These are phyloP conservation scores for Gymnopus androsaceus DNA, from an alignment of 1,284 basidiomycete species.

Conservation along the genomic window DNA sequence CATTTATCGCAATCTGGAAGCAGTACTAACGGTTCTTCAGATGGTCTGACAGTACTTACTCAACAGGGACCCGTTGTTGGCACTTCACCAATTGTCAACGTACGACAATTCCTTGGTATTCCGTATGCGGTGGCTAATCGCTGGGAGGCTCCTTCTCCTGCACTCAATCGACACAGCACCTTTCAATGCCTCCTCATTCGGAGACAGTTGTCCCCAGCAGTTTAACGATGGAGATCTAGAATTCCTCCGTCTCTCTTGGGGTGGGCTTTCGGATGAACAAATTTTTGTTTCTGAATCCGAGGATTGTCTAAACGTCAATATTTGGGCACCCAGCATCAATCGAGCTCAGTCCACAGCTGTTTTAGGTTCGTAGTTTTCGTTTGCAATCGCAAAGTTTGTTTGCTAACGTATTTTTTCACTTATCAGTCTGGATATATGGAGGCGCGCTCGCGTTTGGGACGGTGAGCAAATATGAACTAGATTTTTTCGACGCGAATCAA, in stretches of 20 bases:
- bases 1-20: too few relatives aligned
- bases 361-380: too few relatives aligned
- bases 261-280: background rate
- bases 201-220: slow-evolving; percentile 32
- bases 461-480: too few relatives aligned
- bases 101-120: slow-evolving; percentile 37
- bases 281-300: background rate
- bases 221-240: slow-evolving; percentile 10
- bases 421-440: too few relatives aligned
- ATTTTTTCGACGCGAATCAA: too few relatives aligned
- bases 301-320: background rate
- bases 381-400: too few relatives aligned
- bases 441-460: too few relatives aligned
- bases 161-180: slow-evolving; percentile 22
- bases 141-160: slow-evolving; percentile 31
- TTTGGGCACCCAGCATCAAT: background rate
- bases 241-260: background rate
- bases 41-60: slow-evolving; percentile 28
- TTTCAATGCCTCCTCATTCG: slow-evolving; percentile 31
- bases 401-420: too few relatives aligned
- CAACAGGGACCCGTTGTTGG: slow-evolving; percentile 32
- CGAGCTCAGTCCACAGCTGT: background rate
- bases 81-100: slow-evolving; percentile 26
- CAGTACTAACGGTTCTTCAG: background rate
- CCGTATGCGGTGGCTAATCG: slow-evolving; percentile 34